Percentiles rank a stretch among this genome's conserved stretches.
Conservation (phyloP, 345 rosid genomes). For the Noccaea caerulescens region DNA sequence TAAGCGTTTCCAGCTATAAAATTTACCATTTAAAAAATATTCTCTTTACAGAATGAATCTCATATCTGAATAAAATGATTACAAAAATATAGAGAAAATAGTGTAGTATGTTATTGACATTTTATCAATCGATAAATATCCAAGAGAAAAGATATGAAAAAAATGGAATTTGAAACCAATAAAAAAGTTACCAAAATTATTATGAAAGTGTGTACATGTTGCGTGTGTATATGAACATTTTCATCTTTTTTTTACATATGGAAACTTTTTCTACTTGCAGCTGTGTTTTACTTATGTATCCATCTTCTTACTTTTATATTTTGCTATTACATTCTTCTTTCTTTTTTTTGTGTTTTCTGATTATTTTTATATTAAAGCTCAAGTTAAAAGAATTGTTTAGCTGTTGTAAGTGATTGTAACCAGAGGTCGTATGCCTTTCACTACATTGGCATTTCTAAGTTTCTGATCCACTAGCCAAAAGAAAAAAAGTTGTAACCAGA, state of each 20-base stretch:
- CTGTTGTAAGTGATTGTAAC: no score
- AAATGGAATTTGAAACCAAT: neutral
- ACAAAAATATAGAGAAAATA: neutral
- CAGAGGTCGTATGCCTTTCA: no score
- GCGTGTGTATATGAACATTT: neutral
- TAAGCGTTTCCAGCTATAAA: neutral
- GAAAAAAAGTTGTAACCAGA: no score
- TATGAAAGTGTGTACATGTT: neutral
- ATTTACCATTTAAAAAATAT: neutral
- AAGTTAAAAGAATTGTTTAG: neutral
- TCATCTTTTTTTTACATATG: neutral
- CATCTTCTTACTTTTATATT: slow-evolving; percentile 3
- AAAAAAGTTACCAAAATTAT: neutral
- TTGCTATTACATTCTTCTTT: neutral
- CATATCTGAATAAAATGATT: neutral
- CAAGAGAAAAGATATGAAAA: neutral
- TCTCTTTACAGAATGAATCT: neutral
- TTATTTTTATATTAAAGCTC: neutral
- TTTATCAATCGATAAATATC: neutral
- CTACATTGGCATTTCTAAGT: no score
- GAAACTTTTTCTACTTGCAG: neutral
- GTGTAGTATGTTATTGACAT: neutral
- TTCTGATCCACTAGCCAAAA: no score
- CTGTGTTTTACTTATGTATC: slow-evolving; percentile 9
- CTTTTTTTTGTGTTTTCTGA: neutral